Evolutionary conservation across 345 rosid genomes (phyloP), one percentile per base, ranked within the genome.

Genomic region (Eucalyptus leucophloia): DNA sequence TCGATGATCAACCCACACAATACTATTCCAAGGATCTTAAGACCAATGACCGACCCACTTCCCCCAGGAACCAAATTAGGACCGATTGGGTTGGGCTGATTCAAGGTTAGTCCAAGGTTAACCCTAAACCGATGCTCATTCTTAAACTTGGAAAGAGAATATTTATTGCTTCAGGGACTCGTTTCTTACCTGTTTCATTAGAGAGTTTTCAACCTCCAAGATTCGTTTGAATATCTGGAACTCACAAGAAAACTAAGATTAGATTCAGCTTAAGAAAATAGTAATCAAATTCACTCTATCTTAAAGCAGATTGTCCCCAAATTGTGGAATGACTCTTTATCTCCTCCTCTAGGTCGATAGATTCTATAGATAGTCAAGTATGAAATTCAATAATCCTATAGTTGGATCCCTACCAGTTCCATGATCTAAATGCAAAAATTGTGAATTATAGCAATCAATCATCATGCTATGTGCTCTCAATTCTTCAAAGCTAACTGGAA

Each of bases 21-120:
- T 53, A 53, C 2, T 53, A 53, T 1, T 53, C 56, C 4, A 53
- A 53, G 24, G 56, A 53, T 53, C 56, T 53, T 1, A 53, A 53
- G 9, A 53, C 56, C 0, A 53, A 53, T 1, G 58, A 8, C 1
- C 0, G 5, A 8, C 24, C 24, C 2, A 8, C 10, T 53, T 53
- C 24, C 1, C 58, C 0, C 0, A 0, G 10, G 10, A 19, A 53
- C 0, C 0, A 0, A 53, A 53, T 53, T 0, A 0, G 24, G 58
- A 53, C 11, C 24, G 0, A 51, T 0, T 51, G 24, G 2, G 24
- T 19, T 53, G 5, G 58, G 58, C 1, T 53, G 5, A 53, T 53
- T 1, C 24, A 53, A 53, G 24, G 58, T 53, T 53, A 53, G 58
- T 53, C 58, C 1, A 19, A 53, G 10, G 26, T 53, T 53, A 1